Evolutionary conservation across 805 yeast genomes (phyloP), one percentile per base, ranked within the genome.

Genomic region (Ogataea methanolica): DNA sequence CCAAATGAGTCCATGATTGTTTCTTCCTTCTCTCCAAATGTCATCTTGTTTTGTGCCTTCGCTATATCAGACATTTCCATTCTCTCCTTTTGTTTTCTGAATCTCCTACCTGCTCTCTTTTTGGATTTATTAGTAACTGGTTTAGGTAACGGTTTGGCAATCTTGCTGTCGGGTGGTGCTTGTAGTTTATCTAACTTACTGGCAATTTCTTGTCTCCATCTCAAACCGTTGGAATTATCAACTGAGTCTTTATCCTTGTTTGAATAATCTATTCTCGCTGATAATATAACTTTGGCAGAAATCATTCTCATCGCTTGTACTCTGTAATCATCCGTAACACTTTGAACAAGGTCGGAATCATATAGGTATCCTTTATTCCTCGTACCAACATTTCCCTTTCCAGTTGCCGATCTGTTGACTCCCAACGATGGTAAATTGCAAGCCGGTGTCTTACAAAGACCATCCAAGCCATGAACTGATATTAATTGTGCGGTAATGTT

Each of bases 341-440:
- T 65, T 48, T 78, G 84, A 2, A 87, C 76, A 19, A 87, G 46
- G 1, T 79, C 85, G 37, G 80, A 71, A 49, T 79, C 68, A 62
- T 76, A 87, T 4, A 90, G 57, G 58, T 79, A 85, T 0, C 97
- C 96, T 43, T 82, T 78, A 48, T 83, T 85, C 37, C 85, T 65
- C 8, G 75, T 70, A 11, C 78, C 80, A 14, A 69, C 57, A 12
- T 69, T 65, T 6, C 79, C 78, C 40, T 70, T 61, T 0, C 72
- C 74, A 17, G 69, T 58, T 0, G 70, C 62, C 37, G 66, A 63
- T 44, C 74, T 66, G 39, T 74, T 74, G 14, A 78, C 76, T 0
- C 96, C 97, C 42, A 88, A 68, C 0, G 95, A 79, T 0, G 96
- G 82, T 21, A 92, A 58, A 60, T 92, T 92, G 57, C 97, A 88